A percentile compares a stretch with the other conserved stretches of the same genome.
These are phyloP conservation scores for Termitomyces sp. DNA, from an alignment of 768 basidiomycete species.

Conservation along the genomic window DNA sequence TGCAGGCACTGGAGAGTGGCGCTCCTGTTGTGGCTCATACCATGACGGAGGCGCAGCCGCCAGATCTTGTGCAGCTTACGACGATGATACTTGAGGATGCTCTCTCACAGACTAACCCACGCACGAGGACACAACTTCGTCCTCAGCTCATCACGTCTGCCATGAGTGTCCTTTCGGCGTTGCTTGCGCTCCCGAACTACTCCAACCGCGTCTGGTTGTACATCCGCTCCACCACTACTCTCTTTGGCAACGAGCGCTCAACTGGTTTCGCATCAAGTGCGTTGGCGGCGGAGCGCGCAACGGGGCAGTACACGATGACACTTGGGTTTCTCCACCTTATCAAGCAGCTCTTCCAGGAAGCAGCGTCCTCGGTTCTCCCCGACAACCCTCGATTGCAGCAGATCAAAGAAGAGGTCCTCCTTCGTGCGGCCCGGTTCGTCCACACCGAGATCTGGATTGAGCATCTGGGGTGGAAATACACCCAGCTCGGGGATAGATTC, in stretches of 20 bases:
- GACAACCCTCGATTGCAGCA: slow-evolving; percentile 58
- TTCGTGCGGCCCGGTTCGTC: slow-evolving; percentile 72
- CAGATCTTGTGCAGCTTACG: slow-evolving; percentile 74
- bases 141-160: slow-evolving; percentile 72
- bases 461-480: slow-evolving; percentile 83
- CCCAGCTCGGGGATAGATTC: slow-evolving; percentile 74
- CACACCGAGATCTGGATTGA: slow-evolving; percentile 88
- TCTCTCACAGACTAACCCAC: slow-evolving; percentile 47
- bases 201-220: slow-evolving; percentile 88
- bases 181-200: slow-evolving; percentile 68
- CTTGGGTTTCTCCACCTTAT: slow-evolving; percentile 73
- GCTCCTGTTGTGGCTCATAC: slow-evolving; percentile 47
- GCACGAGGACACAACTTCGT: slow-evolving; percentile 34
- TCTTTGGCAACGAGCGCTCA: slow-evolving; percentile 63
- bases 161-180: slow-evolving; percentile 73
- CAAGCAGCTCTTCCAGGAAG: slow-evolving; percentile 70
- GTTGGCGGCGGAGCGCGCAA: slow-evolving; percentile 64
- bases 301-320: slow-evolving; percentile 80
- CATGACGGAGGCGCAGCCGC: slow-evolving; percentile 47
- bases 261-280: slow-evolving; percentile 57
- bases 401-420: slow-evolving; percentile 79
- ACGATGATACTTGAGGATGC: slow-evolving; percentile 81
- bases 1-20: slow-evolving; percentile 61
- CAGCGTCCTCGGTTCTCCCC: slow-evolving; percentile 51
- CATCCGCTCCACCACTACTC: slow-evolving; percentile 68